Base-by-base conservation (phyloP, 345 rosid species). In the Schrenkiella parvula region DNA sequence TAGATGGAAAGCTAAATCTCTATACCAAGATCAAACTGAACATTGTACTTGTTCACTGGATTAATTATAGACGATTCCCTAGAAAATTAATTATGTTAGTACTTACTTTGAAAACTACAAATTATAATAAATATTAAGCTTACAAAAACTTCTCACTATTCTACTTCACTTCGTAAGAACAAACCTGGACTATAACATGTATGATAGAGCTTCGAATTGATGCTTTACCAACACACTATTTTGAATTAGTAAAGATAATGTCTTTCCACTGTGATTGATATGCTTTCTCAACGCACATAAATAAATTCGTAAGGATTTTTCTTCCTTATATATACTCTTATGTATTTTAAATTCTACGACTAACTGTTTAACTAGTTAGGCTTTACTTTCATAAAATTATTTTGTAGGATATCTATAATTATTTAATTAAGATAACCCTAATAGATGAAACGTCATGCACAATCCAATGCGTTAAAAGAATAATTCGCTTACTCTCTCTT, bases 381-480 rank as follows among this genome's bases (percentile, higher is more conserved):
- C n/a, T n/a, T n/a, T n/a, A n/a, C n/a, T n/a, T n/a, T n/a, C n/a
- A n/a, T n/a, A n/a, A n/a, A n/a, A n/a, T n/a, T n/a, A n/a, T n/a
- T n/a, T n/a, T n/a, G n/a, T n/a, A n/a, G n/a, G n/a, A n/a, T n/a
- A n/a, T n/a, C n/a, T n/a, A n/a, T n/a, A n/a, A n/a, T n/a, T n/a
- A 32, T 37, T 12, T 37, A 5, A 25, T 52, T 28, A 26, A 26
- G 51, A 54, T 31, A 54, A 31, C 19, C 39, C 12, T 31, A 31
- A 17, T 32, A 56, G 26, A 32, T 56, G 61, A 56, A 56, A 56
- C 42, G 61, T 60, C 58, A 59, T 15, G 37, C 44, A 58, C 47
- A 70, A 46, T 32, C 66, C 38, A 69, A 7, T 29, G 34, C 31
- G 25, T 39, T 67, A 26, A 28, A 28, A 44, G 29, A 39, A 68